These are phyloP conservation scores for Euphorbia tirucalli DNA, from an alignment of 345 rosid genomes.

Conservation along the genomic window DNA sequence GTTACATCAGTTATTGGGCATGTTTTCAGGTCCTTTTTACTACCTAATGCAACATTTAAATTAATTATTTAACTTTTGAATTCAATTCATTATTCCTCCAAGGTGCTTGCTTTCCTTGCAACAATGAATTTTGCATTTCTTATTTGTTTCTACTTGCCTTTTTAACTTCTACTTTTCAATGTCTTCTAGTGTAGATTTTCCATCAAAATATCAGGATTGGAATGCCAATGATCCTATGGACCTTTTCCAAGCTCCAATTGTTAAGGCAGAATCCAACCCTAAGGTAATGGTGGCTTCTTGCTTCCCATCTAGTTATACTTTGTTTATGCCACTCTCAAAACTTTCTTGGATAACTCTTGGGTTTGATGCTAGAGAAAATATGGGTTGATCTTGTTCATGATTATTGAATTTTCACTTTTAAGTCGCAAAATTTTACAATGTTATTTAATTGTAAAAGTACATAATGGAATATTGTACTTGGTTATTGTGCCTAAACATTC, in stretches of 20 bases:
- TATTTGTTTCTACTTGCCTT: not conserved
- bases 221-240: slow-evolving; percentile 57
- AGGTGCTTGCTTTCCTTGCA: not conserved
- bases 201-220: slow-evolving; percentile 78
- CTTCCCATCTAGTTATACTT: not conserved
- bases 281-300: slow-evolving; percentile 43
- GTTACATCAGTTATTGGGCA: slow-evolving; percentile 93
- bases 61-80: not conserved
- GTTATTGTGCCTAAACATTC: not conserved
- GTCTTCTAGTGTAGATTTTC: slow-evolving; percentile 87
- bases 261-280: slow-evolving; percentile 74
- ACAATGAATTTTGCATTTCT: slow-evolving; percentile 2
- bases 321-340: not conserved
- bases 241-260: slow-evolving; percentile 74
- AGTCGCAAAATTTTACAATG: not conserved
- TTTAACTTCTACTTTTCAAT: slow-evolving; percentile 2
- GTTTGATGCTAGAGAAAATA: not conserved
- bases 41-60: slow-evolving; percentile 2
- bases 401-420: not conserved
- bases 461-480: not conserved
- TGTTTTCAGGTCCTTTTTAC: slow-evolving; percentile 76
- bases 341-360: not conserved
- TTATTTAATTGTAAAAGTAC: not conserved
- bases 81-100: not conserved
- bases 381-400: not conserved